phyloP scores from a whole-genome alignment of 1,284 basidiomycete species.

The Ganoderma sinense region DNA sequence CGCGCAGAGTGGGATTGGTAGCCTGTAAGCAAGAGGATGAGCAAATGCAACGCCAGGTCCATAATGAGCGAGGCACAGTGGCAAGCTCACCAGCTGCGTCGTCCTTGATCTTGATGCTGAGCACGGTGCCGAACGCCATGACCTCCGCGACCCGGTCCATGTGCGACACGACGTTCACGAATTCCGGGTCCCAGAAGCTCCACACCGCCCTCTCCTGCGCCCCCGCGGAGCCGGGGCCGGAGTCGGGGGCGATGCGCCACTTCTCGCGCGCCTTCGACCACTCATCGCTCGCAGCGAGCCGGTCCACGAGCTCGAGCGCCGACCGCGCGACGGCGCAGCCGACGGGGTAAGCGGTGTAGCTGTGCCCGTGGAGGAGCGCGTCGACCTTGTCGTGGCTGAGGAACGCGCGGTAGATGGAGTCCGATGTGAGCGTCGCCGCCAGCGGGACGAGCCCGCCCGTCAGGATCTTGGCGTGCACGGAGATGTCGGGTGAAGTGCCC shows the following conservation, averaged over 20 bases:
- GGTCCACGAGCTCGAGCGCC: slow-evolving; percentile 74
- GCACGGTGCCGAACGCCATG: slow-evolving; percentile 91
- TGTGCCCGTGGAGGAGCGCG: slow-evolving; percentile 94
- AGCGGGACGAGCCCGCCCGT: slow-evolving; percentile 94
- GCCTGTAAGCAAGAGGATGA: slow-evolving; percentile 48
- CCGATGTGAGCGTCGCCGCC: slow-evolving; percentile 83
- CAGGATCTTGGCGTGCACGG: slow-evolving; percentile 93
- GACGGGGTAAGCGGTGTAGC: slow-evolving; percentile 92
- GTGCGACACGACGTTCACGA: slow-evolving; percentile 72
- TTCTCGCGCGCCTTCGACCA: slow-evolving; percentile 63
- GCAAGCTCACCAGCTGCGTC: slow-evolving; percentile 56
- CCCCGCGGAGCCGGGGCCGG: slow-evolving; percentile 18
- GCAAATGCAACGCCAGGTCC: neutral
- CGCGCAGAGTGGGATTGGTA: slow-evolving; percentile 83
- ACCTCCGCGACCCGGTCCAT: slow-evolving; percentile 69
- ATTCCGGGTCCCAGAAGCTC: slow-evolving; percentile 89
- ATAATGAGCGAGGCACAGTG: neutral
- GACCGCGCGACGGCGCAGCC: slow-evolving; percentile 93
- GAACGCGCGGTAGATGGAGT: slow-evolving; percentile 86
- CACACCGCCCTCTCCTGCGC: slow-evolving; percentile 54
- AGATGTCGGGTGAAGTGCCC: slow-evolving; percentile 83
- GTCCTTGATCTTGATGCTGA: slow-evolving; percentile 83
- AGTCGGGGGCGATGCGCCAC: slow-evolving; percentile 46
- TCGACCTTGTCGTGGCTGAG: slow-evolving; percentile 79
- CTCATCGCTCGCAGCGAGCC: slow-evolving; percentile 50